Conservation (phyloP, 1,284 basidiomycete species). For the Neonothopanus nambi region DNA sequence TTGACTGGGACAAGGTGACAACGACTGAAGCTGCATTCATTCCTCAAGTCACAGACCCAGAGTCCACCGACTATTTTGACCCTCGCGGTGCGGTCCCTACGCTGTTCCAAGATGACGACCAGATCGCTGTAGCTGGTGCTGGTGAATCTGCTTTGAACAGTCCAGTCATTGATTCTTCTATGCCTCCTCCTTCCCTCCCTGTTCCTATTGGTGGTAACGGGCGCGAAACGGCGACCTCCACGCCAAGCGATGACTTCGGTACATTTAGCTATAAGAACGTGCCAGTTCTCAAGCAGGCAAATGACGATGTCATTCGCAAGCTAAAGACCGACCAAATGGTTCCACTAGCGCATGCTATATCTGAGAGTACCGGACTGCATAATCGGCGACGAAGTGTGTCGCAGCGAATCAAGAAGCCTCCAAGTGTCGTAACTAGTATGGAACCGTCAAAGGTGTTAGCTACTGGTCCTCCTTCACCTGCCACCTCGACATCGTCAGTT, state of each 20-base stretch:
- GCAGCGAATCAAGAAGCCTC: constrained; percentile 74
- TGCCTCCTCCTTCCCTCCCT: constrained; percentile 46
- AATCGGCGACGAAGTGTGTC: constrained; percentile 73
- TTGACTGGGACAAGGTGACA: constrained; percentile 93
- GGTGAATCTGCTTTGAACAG: constrained; percentile 49
- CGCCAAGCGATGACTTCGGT: constrained; percentile 88
- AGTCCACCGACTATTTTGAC: constrained; percentile 99
- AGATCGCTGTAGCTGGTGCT: constrained; percentile 44
- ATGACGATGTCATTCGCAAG: constrained; percentile 97
- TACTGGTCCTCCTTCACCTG: constrained; percentile 83
- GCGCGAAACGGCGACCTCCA: constrained; percentile 43
- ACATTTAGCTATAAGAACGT: constrained; percentile 99
- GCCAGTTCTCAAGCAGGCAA: constrained; percentile 95
- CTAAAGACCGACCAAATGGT: constrained; percentile 82
- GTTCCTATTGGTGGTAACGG: constrained; percentile 45
- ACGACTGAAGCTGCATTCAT: constrained; percentile 92
- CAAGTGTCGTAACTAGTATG: constrained; percentile 69
- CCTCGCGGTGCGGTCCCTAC: constrained; percentile 89
- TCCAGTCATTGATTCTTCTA: constrained; percentile 38
- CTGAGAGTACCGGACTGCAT: constrained; percentile 60
- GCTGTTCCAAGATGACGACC: constrained; percentile 85
- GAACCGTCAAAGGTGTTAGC: constrained; percentile 54
- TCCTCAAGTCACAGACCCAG: constrained; percentile 92
- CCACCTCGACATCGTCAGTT: constrained; percentile 90
- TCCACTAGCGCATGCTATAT: constrained; percentile 70